Evolutionary conservation across 495 filamentous ascomycete genomes (phyloP).

Genomic region (Rhypophila decipiens): DNA sequence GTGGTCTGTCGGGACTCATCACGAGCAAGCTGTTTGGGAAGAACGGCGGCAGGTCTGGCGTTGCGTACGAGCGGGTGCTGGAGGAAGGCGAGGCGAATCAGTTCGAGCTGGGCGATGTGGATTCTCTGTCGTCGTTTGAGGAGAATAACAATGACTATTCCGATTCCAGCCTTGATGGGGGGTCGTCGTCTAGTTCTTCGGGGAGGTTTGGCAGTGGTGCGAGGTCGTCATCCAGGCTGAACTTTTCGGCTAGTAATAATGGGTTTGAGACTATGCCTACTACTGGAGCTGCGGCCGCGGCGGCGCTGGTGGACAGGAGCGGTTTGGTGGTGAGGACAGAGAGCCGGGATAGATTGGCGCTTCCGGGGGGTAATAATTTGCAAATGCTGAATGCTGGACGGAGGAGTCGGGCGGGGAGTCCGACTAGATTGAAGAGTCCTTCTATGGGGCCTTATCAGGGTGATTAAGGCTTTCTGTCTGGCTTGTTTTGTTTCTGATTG

Average conservation of each 20-base stretch:
- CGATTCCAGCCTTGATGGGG: conserved; percentile 45
- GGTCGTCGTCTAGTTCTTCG: conserved; percentile 14
- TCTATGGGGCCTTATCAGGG: conserved; percentile 45
- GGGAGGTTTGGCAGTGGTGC: conserved; percentile 5
- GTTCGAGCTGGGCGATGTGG: conserved; percentile 64
- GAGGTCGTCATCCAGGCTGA: not conserved
- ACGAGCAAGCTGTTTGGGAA: conserved; percentile 53
- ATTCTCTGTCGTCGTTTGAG: conserved; percentile 27
- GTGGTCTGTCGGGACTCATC: conserved; percentile 49
- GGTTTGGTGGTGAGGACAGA: conserved; percentile 74
- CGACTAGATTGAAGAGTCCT: conserved; percentile 60
- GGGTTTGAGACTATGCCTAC: not conserved
- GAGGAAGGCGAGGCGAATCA: conserved; percentile 65
- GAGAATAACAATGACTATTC: conserved; percentile 52
- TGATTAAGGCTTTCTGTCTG: conserved; percentile 6
- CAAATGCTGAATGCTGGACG: conserved; percentile 44
- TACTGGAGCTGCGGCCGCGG: conserved; percentile 18
- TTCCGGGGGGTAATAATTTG: conserved; percentile 12
- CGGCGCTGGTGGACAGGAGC: conserved; percentile 58
- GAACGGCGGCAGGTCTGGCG: conserved; percentile 23
- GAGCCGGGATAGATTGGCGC: conserved; percentile 63
- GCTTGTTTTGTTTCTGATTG: not conserved
- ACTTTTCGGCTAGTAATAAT: not conserved
- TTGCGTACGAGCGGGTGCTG: conserved; percentile 74
- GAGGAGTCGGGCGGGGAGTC: conserved; percentile 58